Base-by-base conservation (phyloP, 805 yeast genomes). In the Candida stauntonica region DNA sequence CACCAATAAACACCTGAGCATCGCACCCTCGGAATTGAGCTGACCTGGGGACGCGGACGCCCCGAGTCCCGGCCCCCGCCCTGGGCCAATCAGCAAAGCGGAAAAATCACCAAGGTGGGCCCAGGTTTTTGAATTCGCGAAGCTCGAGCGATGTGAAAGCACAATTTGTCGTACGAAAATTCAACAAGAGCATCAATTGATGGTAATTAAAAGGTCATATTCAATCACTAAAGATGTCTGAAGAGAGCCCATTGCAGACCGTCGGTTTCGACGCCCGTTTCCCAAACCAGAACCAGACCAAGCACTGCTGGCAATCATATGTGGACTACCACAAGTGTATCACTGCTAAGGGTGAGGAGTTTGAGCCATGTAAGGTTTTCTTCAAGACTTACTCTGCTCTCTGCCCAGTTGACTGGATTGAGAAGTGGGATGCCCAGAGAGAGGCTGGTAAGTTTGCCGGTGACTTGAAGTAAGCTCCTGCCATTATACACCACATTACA, bases 321-420 rank as follows among this genome's bases (percentile, higher is more conserved):
- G 87, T 93, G 60, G 99, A 93, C 70, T 93, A 91, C 80, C 93
- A 85, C 82, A 89, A 88, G 69, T 93, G 99, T 75, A 79, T 93
- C 63, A 84, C 81, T 60, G 87, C 89, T 52, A 91, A 91, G 73
- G 99, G 99, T 62, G 97, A 91, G 71, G 98, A 89, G 47, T 93
- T 93, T 62, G 95, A 89, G 58, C 98, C 98, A 61, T 93, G 99
- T 70, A 77, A 88, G 70, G 89, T 86, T 57, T 93, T 93, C 74
- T 86, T 78, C 80, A 83, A 78, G 68, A 86, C 97, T 41, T 93
- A 76, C 76, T 77, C 83, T 55, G 77, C 96, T 17, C 72, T 86
- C 59, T 86, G 95, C 63, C 95, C 95, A 43, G 71, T 75, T 41
- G 83, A 80, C 54, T 86, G 95, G 95, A 73, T 81, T 50, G 88